Base-by-base conservation (phyloP, 257 asterid species). In the Rauvolfia tetraphylla region DNA sequence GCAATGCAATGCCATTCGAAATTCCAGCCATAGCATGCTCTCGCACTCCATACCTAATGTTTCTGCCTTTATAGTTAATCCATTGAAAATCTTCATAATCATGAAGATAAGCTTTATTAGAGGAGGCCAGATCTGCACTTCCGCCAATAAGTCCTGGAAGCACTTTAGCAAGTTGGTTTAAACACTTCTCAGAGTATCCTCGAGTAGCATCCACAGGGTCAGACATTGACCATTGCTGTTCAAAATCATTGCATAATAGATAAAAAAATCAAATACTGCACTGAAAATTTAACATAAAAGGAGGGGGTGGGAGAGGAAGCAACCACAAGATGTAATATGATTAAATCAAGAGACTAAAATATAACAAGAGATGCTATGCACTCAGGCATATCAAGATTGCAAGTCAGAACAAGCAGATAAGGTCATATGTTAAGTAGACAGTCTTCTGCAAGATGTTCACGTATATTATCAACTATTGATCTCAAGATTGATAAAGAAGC, bases 1-100 rank as follows among this genome's bases (percentile, higher is more conserved):
- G 90, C 53, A 88, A 65, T 1, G 90, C 92, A 5, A 88, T 81
- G 15, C 92, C 92, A 22, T 83, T 88, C 33, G 89, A 88, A 75
- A 88, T 86, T 46, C 89, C 92, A 1, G 84, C 92, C 92, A 88
- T 88, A 5, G 88, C 83, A 27, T 88, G 90, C 77, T 88, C 92
- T 2, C 92, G 84, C 8, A 88, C 86, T 7, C 92, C 92, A 70
- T 82, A 86, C 62, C 90, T 81, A 23, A 88, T 84, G 70, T 88
- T 88, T 38, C 90, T 79, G 13, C 87, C 90, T 81, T 80, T 57
- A 49, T 88, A 80, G 39, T 53, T 67, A 0, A 82, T 83, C 66
- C 79, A 74, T 71, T 79, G 85, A 56, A 88, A 86, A 72, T 88
- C 92, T 34, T 41, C 78, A 39, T 65, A 78, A 44, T 73, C 68